Base-by-base conservation (phyloP, 2,329 filamentous ascomycete species). In the Stagonosporopsis rhizophila region DNA sequence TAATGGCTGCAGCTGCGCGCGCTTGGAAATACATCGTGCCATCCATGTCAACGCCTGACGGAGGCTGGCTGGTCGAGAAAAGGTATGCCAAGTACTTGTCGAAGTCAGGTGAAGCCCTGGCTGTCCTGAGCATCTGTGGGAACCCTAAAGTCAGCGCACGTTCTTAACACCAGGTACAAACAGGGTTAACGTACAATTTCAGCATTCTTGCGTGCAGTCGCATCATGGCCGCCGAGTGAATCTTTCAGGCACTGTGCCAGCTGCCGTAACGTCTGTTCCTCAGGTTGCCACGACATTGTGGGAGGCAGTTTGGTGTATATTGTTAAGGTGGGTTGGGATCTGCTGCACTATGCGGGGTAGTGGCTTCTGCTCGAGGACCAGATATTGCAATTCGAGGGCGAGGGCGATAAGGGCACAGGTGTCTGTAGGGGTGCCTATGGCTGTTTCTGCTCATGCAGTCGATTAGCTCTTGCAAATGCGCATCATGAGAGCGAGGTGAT, bases 61-160 rank as follows among this genome's bases (percentile, higher is more conserved):
- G 86, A 51, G 79, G 80, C 61, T 87, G 83, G 53, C 86, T 75
- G 67, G 85, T 92, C 58, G 90, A 91, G 77, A 96, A 91, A 60
- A 99, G 85, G 77, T 90, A 97, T 66, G 91, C 90, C 40, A 99
- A 87, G 77, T 99, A 99, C 79, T 98, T 98, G 81, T 96, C 94
- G 81, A 97, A 91, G 76, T 98, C 94, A 44, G 93, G 93, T 11
- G 91, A 95, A 48, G 83, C 80, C 75, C 91, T 96, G 59, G 94
- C 95, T 80, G 96, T 90, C 64, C 87, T 83, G 68, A 99, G 90
- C 91, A 98, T 96, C 95, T 98, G 54, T 42, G 54, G 27, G 48
- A 51, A 25, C 32, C 56, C 50, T 44, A 55, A 46, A 48, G 66
- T 76, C 59, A 72, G 69, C 65, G 69, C 55, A 59, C 37, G 22